A percentile compares a stretch with the other conserved stretches of the same genome.
Conservation (phyloP, 2,329 filamentous ascomycete genomes). For the Fusarium sp. region DNA sequence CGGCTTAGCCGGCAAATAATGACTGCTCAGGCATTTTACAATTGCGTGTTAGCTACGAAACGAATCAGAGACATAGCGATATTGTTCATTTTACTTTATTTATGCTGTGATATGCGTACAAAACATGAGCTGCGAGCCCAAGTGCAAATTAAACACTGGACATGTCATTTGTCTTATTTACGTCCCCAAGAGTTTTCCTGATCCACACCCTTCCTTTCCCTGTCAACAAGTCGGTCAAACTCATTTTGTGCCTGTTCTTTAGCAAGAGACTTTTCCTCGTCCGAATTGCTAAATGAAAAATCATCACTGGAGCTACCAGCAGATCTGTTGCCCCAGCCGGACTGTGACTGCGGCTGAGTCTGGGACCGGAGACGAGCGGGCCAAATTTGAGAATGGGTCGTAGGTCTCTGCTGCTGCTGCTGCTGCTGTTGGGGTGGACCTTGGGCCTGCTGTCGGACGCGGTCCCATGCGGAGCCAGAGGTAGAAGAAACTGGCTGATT, state of each 20-base stretch:
- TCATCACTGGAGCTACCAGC: conserved; percentile 38
- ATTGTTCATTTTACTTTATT: background rate
- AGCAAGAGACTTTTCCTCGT: conserved; percentile 50
- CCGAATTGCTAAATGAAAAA: conserved; percentile 50
- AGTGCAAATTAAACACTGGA: conserved; percentile 12
- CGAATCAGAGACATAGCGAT: background rate
- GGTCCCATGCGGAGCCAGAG: conserved; percentile 55
- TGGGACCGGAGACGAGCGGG: conserved; percentile 14
- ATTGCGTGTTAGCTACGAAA: background rate
- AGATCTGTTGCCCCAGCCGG: conserved; percentile 45
- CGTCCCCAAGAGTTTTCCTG: conserved; percentile 44
- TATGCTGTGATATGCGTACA: conserved; percentile 3
- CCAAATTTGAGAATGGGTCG: conserved; percentile 31
- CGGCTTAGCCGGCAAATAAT: conserved; percentile 15
- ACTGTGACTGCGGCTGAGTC: conserved; percentile 26
- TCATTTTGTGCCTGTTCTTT: conserved; percentile 60
- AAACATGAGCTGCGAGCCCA: conserved; percentile 4
- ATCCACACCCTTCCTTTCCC: conserved; percentile 50
- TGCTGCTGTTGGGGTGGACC: conserved; percentile 24
- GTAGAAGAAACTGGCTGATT: conserved; percentile 27
- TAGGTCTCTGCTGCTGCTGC: conserved; percentile 30
- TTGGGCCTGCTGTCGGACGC: conserved; percentile 50
- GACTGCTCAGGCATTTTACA: conserved; percentile 9
- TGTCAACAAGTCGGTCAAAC: conserved; percentile 60
- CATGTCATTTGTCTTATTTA: conserved; percentile 9